These are phyloP conservation scores for Pontederia paniculata DNA, from an alignment of 176 grass and related monocot species.

Conservation along the genomic window DNA sequence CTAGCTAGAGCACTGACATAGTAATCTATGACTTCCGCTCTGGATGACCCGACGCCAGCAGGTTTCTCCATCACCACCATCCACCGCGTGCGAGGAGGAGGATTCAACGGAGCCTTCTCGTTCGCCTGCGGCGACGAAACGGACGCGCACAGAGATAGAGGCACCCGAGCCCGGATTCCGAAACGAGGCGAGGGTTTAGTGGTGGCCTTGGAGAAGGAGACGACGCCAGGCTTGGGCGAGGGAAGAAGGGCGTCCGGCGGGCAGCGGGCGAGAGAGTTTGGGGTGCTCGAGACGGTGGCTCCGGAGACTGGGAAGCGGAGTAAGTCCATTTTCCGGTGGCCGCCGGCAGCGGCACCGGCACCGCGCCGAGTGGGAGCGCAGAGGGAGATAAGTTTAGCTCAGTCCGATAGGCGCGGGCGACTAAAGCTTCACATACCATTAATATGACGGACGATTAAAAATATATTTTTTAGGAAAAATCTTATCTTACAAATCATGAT, in stretches of 20 bases:
- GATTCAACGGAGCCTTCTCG: not conserved
- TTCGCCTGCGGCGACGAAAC: not conserved
- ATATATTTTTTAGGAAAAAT: no score
- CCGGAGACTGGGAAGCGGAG: not conserved
- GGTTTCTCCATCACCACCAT: slow-evolving; percentile 46
- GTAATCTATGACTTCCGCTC: slow-evolving; percentile 52
- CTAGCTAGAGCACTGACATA: slow-evolving; percentile 48
- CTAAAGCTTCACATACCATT: no score
- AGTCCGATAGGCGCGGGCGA: no score
- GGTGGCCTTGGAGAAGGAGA: slow-evolving; percentile 6
- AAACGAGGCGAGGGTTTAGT: not conserved
- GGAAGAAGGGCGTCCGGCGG: not conserved
- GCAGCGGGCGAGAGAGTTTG: not conserved
- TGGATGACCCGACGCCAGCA: slow-evolving; percentile 20
- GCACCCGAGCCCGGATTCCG: not conserved
- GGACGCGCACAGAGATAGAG: not conserved
- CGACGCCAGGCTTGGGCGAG: not conserved
- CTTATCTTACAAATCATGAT: no score
- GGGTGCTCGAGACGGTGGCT: no score
- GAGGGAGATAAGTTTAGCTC: no score
- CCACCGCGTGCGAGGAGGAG: slow-evolving; percentile 28
- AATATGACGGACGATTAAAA: no score
- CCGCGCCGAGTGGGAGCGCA: not conserved
- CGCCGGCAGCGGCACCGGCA: not conserved
- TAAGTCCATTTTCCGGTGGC: not conserved